Percentiles rank a stretch among this genome's conserved stretches.
Evolutionary conservation across 2,329 filamentous ascomycete species (phyloP).

Genomic region (Blastomyces silverae): DNA sequence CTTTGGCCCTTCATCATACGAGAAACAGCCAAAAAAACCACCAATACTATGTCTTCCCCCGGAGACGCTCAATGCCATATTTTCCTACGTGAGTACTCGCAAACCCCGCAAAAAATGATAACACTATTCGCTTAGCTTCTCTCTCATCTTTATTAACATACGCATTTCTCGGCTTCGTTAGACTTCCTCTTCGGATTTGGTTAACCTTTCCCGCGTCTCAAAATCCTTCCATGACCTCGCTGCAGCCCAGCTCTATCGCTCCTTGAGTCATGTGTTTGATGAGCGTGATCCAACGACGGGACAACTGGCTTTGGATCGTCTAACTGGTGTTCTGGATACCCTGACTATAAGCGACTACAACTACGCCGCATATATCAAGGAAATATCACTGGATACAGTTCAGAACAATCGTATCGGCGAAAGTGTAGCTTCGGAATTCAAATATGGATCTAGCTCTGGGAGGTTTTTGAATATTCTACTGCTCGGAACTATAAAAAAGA

Average conservation of each 20-base stretch:
- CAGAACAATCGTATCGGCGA: slow-evolving; percentile 49
- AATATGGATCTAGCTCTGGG: slow-evolving; percentile 52
- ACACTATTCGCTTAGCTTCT: not conserved
- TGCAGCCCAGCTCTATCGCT: slow-evolving; percentile 53
- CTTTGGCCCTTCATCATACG: slow-evolving; percentile 2
- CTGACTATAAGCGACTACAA: slow-evolving; percentile 58
- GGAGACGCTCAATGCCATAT: slow-evolving; percentile 30
- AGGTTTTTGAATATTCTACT: slow-evolving; percentile 60
- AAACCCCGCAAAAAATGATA: not conserved
- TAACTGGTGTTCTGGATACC: slow-evolving; percentile 55
- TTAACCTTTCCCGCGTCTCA: slow-evolving; percentile 52
- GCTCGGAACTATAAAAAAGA: slow-evolving; percentile 51
- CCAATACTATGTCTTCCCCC: slow-evolving; percentile 27
- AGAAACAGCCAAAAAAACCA: slow-evolving; percentile 8
- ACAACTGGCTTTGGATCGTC: slow-evolving; percentile 51
- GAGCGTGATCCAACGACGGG: slow-evolving; percentile 50
- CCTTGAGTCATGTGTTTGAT: slow-evolving; percentile 56
- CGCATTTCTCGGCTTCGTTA: slow-evolving; percentile 10
- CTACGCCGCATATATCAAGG: slow-evolving; percentile 53
- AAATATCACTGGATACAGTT: slow-evolving; percentile 52
- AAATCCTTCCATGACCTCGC: slow-evolving; percentile 53
- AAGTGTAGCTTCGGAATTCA: slow-evolving; percentile 49
- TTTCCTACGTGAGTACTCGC: slow-evolving; percentile 28
- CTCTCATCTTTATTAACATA: not conserved
- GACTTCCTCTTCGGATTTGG: slow-evolving; percentile 20